Evolutionary conservation across 2,329 filamentous ascomycete genomes (phyloP), one percentile per base, ranked within the genome.

Genomic region (Cladosporium cucumerinum): DNA sequence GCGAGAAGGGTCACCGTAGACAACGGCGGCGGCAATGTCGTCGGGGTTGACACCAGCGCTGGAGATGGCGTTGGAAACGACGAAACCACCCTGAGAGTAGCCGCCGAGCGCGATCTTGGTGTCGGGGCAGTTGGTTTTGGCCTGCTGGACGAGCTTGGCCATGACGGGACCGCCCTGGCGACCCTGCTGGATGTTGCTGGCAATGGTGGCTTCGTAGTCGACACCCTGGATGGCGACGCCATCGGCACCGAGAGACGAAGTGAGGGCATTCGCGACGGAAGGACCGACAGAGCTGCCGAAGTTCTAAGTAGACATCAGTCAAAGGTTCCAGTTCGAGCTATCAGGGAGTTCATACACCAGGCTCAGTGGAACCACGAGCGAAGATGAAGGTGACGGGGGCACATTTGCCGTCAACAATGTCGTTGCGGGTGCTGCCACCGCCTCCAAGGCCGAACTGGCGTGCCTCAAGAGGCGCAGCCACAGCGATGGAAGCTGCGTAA

Each of bases 281-380:
- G 84, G 84, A 0, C 84, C 84, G 1, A 80, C 77, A 6, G 81
- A 66, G 26, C 70, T 71, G 25, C 85, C 85, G 58, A 86, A 81
- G 68, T 84, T 86, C 60, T 62, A 49, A 30, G 36, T 2, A 7
- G 1, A 1, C 23, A 34, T 62, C 23, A 62, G 60, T 21, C 18
- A 11, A 11, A 3, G 8, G 30, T 21, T 51, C 8, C 23, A n/a
- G 12, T 25, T 3, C 21, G 8, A 39, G 57, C 23, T 48, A 14
- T 48, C 10, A 12, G 25, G 23, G 25, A 16, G 10, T 5, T 11
- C 60, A 14, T 62, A 62, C 60, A 48, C 83, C 83, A 1, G 67
- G 39, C 73, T 86, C 83, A 6, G 79, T 81, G 4, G 84, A 85
- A 10, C 85, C 84, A 21, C 84, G 80, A n/a, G 84, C 84, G 68